Evolutionary conservation across 2,329 filamentous ascomycete species (phyloP).

Genomic region (Calcarisporium arbuscula): DNA sequence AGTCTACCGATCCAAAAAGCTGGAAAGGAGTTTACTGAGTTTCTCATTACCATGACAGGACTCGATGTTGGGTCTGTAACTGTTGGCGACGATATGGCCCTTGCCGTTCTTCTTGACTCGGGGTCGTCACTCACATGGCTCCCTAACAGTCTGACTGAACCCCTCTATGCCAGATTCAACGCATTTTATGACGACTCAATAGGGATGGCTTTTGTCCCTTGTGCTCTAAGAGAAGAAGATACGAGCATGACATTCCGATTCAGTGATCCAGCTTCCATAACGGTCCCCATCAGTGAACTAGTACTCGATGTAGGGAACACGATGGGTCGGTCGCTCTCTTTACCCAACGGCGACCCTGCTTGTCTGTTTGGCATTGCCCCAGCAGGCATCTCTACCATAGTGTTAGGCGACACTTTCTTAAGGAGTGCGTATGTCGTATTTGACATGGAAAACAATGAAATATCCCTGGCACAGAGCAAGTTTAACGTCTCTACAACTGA

Average conservation of each 20-base stretch:
- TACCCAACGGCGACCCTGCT: slow-evolving; percentile 45
- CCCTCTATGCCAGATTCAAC: slow-evolving; percentile 52
- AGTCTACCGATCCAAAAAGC: slow-evolving; percentile 61
- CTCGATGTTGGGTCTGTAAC: slow-evolving; percentile 38
- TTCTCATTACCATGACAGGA: slow-evolving; percentile 62
- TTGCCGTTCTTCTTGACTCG: slow-evolving; percentile 65
- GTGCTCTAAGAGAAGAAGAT: slow-evolving; percentile 38
- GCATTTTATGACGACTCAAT: slow-evolving; percentile 49
- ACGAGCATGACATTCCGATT: slow-evolving; percentile 47
- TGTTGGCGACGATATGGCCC: slow-evolving; percentile 42
- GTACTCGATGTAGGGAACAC: slow-evolving; percentile 46
- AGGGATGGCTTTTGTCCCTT: slow-evolving; percentile 56
- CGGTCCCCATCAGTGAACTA: slow-evolving; percentile 52
- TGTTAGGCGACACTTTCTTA: slow-evolving; percentile 70
- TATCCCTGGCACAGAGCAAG: slow-evolving; percentile 62
- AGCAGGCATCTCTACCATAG: slow-evolving; percentile 45
- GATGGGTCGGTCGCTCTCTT: slow-evolving; percentile 39
- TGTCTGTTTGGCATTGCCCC: slow-evolving; percentile 65
- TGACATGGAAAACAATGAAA: slow-evolving; percentile 64
- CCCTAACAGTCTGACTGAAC: slow-evolving; percentile 45
- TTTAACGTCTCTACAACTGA: slow-evolving; percentile 45
- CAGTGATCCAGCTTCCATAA: slow-evolving; percentile 41
- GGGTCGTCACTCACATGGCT: slow-evolving; percentile 64
- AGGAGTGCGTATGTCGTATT: slow-evolving; percentile 71
- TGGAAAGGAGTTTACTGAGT: slow-evolving; percentile 49